A percentile compares a stretch with the other conserved stretches of the same genome.
phyloP scores from a whole-genome alignment of 2,329 filamentous ascomycete genomes.

The Trichophyton rubrum region DNA sequence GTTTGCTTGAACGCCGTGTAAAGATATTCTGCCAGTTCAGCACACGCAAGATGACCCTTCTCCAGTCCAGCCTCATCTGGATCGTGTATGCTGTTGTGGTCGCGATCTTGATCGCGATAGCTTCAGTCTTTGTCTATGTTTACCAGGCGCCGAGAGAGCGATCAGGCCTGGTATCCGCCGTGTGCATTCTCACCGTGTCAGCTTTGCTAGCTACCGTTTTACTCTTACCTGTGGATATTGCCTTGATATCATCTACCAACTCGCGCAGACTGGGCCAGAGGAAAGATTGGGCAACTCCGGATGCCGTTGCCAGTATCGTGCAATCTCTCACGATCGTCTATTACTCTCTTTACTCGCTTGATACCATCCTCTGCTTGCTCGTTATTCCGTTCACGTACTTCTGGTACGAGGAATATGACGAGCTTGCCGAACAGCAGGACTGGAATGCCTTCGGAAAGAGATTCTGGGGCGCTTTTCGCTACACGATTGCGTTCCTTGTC shows the following conservation, averaged over 20 bases:
- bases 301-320: constrained; percentile 64
- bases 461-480: constrained; percentile 76
- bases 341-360: constrained; percentile 82
- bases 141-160: constrained; percentile 86
- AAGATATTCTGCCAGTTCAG: not conserved
- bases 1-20: not conserved
- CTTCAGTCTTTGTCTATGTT: constrained; percentile 74
- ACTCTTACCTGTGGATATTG: constrained; percentile 87
- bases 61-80: constrained; percentile 90
- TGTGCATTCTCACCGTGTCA: constrained; percentile 78
- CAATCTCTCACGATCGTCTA: constrained; percentile 77
- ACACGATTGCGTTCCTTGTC: constrained; percentile 76
- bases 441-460: constrained; percentile 57
- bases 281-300: constrained; percentile 88
- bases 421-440: constrained; percentile 71
- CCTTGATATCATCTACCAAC: constrained; percentile 80
- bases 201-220: constrained; percentile 82
- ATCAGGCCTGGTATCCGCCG: constrained; percentile 64
- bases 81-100: constrained; percentile 79
- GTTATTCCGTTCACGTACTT: constrained; percentile 96
- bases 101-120: constrained; percentile 59
- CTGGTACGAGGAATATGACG: constrained; percentile 94
- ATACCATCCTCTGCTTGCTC: constrained; percentile 76
- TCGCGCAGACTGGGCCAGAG: constrained; percentile 63
- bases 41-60: constrained; percentile 44